These are phyloP conservation scores for Wickerhamiella qilinensis DNA, from an alignment of 805 yeast species.

Conservation along the genomic window DNA sequence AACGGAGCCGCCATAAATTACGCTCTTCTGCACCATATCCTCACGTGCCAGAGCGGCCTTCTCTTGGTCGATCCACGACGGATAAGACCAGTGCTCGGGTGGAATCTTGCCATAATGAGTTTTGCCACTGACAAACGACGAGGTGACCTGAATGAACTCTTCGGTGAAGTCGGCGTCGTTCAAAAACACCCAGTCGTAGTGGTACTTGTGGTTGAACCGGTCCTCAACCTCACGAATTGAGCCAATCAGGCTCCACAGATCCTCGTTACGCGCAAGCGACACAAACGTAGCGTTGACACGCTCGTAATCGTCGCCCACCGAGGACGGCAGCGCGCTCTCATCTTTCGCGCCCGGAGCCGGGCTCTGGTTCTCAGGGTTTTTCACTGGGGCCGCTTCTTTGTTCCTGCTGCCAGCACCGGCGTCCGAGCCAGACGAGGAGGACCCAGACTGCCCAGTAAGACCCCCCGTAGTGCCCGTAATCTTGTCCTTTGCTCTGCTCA, in stretches of 20 bases:
- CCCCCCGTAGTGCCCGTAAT: constrained; percentile 12
- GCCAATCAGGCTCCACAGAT: constrained; percentile 37
- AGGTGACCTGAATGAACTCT: constrained; percentile 44
- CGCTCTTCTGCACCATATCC: constrained; percentile 34
- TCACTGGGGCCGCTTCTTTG: constrained; percentile 1
- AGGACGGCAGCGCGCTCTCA: background rate
- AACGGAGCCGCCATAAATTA: constrained; percentile 60
- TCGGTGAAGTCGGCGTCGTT: constrained; percentile 65
- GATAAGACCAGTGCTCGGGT: constrained; percentile 72
- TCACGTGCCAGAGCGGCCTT: constrained; percentile 50
- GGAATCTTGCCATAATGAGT: constrained; percentile 62
- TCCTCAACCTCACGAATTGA: constrained; percentile 62
- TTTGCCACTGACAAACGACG: constrained; percentile 43
- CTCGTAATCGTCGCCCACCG: constrained; percentile 4
- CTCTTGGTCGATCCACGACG: constrained; percentile 59
- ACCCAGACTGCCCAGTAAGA: background rate
- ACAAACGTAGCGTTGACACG: constrained; percentile 30
- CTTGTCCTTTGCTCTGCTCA: constrained; percentile 1
- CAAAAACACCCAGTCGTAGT: constrained; percentile 86
- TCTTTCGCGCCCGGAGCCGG: constrained; percentile 1
- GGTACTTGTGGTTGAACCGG: constrained; percentile 56
- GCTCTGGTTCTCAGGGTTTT: constrained; percentile 5
- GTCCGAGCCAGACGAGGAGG: background rate
- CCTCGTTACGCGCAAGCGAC: constrained; percentile 54
- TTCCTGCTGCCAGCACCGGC: constrained; percentile 1